A percentile compares a stretch with the other conserved stretches of the same genome.
Conservation (phyloP, 345 rosid species). For the Lepidium didymum region DNA sequence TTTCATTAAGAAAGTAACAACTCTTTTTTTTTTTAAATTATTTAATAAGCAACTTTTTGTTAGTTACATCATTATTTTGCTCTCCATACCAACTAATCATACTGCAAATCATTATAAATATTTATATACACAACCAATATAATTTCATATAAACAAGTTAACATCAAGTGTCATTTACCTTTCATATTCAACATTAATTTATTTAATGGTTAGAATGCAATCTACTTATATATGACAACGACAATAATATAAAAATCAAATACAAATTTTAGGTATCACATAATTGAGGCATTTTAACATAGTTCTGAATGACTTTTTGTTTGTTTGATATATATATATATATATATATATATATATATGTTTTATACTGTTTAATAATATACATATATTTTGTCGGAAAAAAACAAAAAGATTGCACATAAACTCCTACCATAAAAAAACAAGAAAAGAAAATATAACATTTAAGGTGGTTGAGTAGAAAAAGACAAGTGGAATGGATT, state of each 20-base stretch:
- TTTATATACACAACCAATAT: not conserved
- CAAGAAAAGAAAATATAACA: not conserved
- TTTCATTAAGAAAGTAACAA: constrained; percentile 4
- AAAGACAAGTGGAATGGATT: constrained; percentile 4
- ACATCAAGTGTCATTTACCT: not conserved
- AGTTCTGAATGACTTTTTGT: not conserved
- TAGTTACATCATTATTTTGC: constrained; percentile 21
- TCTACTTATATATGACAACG: not conserved
- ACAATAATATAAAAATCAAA: not conserved
- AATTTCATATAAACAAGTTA: not conserved
- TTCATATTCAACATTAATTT: not conserved
- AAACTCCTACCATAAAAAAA: not conserved
- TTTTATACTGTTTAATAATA: not conserved
- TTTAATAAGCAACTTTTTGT: constrained; percentile 10
- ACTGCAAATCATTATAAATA: not conserved
- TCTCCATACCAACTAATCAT: constrained; percentile 17
- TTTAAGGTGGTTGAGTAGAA: constrained; percentile 14
- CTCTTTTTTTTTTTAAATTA: not conserved
- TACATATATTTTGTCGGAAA: not conserved
- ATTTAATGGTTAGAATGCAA: not conserved
- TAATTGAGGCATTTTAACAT: not conserved
- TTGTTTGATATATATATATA: too few species aligned
- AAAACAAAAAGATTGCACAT: not conserved
- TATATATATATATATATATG: not conserved
- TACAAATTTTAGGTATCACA: not conserved